Conservation (phyloP, 768 basidiomycete genomes). For the Kwoniella pini region DNA sequence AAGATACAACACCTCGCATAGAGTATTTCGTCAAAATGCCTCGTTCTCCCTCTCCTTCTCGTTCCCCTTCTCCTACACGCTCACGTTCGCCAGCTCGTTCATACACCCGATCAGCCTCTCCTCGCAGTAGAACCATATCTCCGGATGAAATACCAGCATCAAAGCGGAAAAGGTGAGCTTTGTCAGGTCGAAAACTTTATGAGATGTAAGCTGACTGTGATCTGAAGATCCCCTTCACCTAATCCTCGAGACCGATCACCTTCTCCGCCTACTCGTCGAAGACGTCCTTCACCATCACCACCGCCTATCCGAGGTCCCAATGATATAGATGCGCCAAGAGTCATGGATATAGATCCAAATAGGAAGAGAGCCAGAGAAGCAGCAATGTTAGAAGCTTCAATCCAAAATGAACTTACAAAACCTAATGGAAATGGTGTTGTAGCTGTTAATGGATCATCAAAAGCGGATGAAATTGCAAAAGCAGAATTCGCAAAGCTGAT, state of each 20-base stretch:
- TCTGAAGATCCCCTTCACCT: constrained; percentile 47
- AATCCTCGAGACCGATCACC: constrained; percentile 47
- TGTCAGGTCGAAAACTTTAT: neutral
- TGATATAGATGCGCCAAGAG: constrained; percentile 43
- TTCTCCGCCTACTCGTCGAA: constrained; percentile 52
- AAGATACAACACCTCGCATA: no score
- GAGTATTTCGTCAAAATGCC: constrained; percentile 14
- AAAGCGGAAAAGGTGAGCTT: constrained; percentile 35
- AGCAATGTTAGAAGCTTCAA: constrained; percentile 53
- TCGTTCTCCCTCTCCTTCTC: constrained; percentile 27
- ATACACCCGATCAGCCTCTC: constrained; percentile 9
- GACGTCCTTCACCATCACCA: constrained; percentile 48
- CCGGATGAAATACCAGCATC: constrained; percentile 31
- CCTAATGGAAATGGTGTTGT: constrained; percentile 63
- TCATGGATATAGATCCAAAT: constrained; percentile 73
- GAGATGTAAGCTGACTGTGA: constrained; percentile 10
- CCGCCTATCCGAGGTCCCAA: constrained; percentile 18
- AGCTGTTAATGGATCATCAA: constrained; percentile 55
- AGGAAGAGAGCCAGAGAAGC: constrained; percentile 72
- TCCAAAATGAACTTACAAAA: constrained; percentile 70
- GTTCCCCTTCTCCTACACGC: constrained; percentile 19
- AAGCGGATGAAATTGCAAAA: constrained; percentile 62
- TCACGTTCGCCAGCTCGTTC: constrained; percentile 17
- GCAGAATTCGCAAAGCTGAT: constrained; percentile 89
- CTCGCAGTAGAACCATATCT: constrained; percentile 11